Percentiles rank a stretch among this genome's conserved stretches.
phyloP scores from a whole-genome alignment of 768 basidiomycete species.

The Agaricus blazei region DNA sequence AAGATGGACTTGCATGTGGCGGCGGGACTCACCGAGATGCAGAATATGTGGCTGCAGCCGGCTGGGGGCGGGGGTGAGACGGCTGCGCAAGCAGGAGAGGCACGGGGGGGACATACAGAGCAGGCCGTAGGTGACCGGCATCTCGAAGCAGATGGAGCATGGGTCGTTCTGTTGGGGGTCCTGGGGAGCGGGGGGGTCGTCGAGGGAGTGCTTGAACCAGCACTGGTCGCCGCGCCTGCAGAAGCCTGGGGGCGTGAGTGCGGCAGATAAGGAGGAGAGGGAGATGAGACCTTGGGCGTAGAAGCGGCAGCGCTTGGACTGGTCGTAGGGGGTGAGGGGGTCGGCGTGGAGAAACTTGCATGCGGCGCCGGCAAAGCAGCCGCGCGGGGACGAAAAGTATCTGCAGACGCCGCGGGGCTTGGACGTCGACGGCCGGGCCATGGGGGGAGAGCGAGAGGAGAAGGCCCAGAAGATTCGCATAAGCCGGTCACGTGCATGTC shows the following conservation, averaged over 20 bases:
- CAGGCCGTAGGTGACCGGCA: slow-evolving; percentile 62
- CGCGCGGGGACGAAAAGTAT: slow-evolving; percentile 58
- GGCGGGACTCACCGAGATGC: slow-evolving; percentile 47
- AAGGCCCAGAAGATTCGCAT: not conserved
- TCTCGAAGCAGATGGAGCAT: slow-evolving; percentile 76
- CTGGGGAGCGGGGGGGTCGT: slow-evolving; percentile 18
- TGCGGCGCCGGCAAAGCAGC: slow-evolving; percentile 60
- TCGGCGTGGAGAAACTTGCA: slow-evolving; percentile 78
- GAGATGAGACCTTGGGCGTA: slow-evolving; percentile 45
- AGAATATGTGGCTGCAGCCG: slow-evolving; percentile 77
- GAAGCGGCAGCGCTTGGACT: slow-evolving; percentile 63
- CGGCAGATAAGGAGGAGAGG: not conserved
- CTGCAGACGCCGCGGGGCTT: slow-evolving; percentile 68
- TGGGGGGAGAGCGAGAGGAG: slow-evolving; percentile 9
- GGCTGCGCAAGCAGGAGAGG: not conserved
- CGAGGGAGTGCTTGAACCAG: slow-evolving; percentile 63
- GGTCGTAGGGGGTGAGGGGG: slow-evolving; percentile 61
- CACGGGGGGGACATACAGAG: slow-evolving; percentile 40
- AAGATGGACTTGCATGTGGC: not conserved
- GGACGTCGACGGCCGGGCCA: slow-evolving; percentile 25
- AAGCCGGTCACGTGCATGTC: slow-evolving; percentile 43
- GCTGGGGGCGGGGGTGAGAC: slow-evolving; percentile 27
- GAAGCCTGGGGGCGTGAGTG: slow-evolving; percentile 41
- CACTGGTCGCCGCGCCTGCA: slow-evolving; percentile 67
- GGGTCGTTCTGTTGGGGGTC: slow-evolving; percentile 22